Evolutionary conservation across 169 alveolate species (phyloP).

Genomic region (Blepharisma undulans): DNA sequence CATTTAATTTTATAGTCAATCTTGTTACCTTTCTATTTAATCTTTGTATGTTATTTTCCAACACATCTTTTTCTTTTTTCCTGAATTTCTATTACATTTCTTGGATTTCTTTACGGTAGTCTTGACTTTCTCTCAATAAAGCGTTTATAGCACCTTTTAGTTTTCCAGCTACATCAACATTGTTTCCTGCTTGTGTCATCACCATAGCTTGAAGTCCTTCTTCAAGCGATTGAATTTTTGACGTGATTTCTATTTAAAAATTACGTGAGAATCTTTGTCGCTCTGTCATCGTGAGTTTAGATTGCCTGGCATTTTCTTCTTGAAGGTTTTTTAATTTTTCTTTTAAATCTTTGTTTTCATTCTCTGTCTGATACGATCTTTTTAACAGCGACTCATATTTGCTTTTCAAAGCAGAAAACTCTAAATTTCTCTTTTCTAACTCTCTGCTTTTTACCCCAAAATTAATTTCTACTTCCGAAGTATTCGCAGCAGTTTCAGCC

Average conservation of each 20-base stretch:
- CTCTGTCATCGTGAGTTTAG: not conserved
- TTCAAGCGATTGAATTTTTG: slow-evolving; percentile 24
- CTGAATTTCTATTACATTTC: not conserved
- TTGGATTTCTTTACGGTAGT: slow-evolving; percentile 18
- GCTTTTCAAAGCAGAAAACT: slow-evolving; percentile 3
- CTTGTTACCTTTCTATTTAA: not conserved
- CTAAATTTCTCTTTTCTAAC: not conserved
- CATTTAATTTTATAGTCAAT: not conserved
- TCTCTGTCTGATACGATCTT: not conserved
- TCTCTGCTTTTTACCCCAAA: slow-evolving; percentile 7
- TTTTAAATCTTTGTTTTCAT: slow-evolving; percentile 2
- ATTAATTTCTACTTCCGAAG: slow-evolving; percentile 9
- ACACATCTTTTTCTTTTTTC: not conserved
- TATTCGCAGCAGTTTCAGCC: not conserved
- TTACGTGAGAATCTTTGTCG: slow-evolving; percentile 18
- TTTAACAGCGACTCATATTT: not conserved
- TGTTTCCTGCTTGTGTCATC: not conserved
- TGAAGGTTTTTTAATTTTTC: slow-evolving; percentile 23
- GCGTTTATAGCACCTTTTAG: slow-evolving; percentile 15
- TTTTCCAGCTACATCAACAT: not conserved
- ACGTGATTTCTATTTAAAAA: not conserved
- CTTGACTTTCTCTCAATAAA: not conserved
- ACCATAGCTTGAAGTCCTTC: not conserved
- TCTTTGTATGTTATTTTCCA: not conserved
- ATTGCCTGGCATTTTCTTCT: slow-evolving; percentile 17